Evolutionary conservation across 768 basidiomycete species (phyloP), one percentile per base, ranked within the genome.

Genomic region (Amyloporia xantha): DNA sequence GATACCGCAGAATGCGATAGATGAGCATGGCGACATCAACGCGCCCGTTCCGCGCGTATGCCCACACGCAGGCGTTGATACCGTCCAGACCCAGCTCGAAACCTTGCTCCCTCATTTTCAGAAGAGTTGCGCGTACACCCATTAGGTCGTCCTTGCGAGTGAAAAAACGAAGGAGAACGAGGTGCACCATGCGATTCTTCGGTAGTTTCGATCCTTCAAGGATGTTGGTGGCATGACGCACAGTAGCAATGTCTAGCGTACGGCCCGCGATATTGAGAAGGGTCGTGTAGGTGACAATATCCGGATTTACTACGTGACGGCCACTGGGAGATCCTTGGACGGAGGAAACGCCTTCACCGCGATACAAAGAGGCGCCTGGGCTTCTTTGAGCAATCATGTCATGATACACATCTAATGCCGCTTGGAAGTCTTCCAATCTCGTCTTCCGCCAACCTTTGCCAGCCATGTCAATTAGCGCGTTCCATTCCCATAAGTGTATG

Each of bases 401-500:
- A 36, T 70, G 68, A 61, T 76, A 82, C 27, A 86, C 71, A 47
- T 72, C 73, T 50, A 88, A 66, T 15, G 85, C 75, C 24, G 71
- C 68, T 49, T 75, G 71, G 65, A 83, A 84, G 52, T 87, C 81
- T 50, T 74, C 74, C 43, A 68, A 52, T 23, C 69, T 65, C 36
- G 79, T 77, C 60, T 74, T 79, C 49, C 85, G 74, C 68, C 75
- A 79, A 2, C 85, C 84, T 51, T 74, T 76, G 13, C 81, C 86
- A 0, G 82, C 80, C 59, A 71, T 73, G 55, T 84, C 74, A 51
- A 91, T 76, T 39, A 91, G 71, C 6, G 78, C 69, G 60, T 90
- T 91, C 85, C 88, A 91, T 61, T 89, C 78, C 72, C 79, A 79
- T n/a, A 68, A 56, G 53, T 76, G 69, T 26, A 88, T 62, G 10